A percentile compares a stretch with the other conserved stretches of the same genome.
These are phyloP conservation scores for Fusarium sp. DNA, from an alignment of 2,329 filamentous ascomycete species.

Conservation along the genomic window DNA sequence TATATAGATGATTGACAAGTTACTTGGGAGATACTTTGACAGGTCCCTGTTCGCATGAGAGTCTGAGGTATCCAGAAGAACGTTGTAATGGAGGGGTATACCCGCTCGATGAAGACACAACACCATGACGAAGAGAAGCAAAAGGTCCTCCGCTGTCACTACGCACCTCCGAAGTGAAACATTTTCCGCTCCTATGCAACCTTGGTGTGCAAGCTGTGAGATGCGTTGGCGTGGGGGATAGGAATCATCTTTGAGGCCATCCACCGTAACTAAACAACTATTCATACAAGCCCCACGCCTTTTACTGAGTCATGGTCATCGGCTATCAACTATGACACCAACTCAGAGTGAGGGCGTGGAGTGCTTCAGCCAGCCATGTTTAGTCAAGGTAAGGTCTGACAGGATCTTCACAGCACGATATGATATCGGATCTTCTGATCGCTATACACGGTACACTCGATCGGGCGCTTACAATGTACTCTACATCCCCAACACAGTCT, in stretches of 20 bases:
- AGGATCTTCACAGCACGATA: slow-evolving; percentile 13
- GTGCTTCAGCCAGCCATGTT: background rate
- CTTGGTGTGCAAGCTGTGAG: background rate
- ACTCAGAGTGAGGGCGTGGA: background rate
- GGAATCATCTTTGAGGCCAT: slow-evolving; percentile 20
- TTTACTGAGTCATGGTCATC: slow-evolving; percentile 4
- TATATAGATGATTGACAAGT: background rate
- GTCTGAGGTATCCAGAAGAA: background rate
- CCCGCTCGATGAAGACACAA: background rate
- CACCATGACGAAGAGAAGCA: background rate
- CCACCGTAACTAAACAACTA: slow-evolving; percentile 24
- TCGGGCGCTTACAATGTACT: slow-evolving; percentile 12
- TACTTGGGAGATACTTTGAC: slow-evolving; percentile 12
- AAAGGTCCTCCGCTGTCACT: background rate
- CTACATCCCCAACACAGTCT: background rate
- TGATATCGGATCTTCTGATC: slow-evolving; percentile 11
- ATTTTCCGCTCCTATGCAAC: background rate
- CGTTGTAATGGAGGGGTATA: slow-evolving; percentile 2
- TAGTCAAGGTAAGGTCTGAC: slow-evolving; percentile 2
- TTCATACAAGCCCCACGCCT: slow-evolving; percentile 22
- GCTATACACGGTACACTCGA: background rate
- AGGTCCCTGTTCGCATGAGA: background rate
- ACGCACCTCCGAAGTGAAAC: background rate
- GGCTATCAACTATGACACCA: slow-evolving; percentile 5
- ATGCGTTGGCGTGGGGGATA: slow-evolving; percentile 20